Percentiles rank a stretch among this genome's conserved stretches.
Evolutionary conservation across 495 filamentous ascomycete genomes (phyloP).

Genomic region (Neurospora cerealis): DNA sequence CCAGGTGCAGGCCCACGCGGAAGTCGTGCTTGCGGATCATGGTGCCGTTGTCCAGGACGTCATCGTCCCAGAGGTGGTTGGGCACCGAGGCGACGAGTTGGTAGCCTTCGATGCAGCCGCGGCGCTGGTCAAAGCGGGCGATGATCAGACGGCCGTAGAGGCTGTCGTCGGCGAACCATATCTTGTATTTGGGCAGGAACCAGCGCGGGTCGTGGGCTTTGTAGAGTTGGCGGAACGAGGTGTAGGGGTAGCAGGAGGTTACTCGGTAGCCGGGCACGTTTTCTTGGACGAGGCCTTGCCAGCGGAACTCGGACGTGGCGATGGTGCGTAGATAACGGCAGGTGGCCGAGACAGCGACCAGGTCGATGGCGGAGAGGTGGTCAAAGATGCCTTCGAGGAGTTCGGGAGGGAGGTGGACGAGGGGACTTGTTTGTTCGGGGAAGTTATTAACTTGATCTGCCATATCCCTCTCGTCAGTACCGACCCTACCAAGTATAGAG

Average conservation of each 20-base stretch:
- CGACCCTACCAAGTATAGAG: neutral
- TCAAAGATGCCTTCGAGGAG: slow-evolving; percentile 51
- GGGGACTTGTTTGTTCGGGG: slow-evolving; percentile 1
- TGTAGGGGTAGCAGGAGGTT: slow-evolving; percentile 44
- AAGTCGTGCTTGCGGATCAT: slow-evolving; percentile 68
- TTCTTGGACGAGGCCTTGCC: slow-evolving; percentile 52
- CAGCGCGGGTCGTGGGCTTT: slow-evolving; percentile 67
- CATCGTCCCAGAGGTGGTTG: slow-evolving; percentile 5
- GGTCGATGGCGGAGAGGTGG: slow-evolving; percentile 48
- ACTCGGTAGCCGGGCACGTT: slow-evolving; percentile 49
- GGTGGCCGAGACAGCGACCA: slow-evolving; percentile 43
- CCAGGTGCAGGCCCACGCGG: slow-evolving; percentile 55
- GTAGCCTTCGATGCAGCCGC: slow-evolving; percentile 72
- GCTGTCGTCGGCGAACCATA: slow-evolving; percentile 79
- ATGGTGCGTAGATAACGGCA: slow-evolving; percentile 45
- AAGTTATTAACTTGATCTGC: neutral
- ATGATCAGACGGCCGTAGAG: slow-evolving; percentile 61
- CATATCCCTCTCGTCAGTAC: neutral
- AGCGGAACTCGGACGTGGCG: slow-evolving; percentile 47
- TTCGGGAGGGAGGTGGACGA: slow-evolving; percentile 51
- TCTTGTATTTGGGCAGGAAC: slow-evolving; percentile 68
- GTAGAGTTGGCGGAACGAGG: slow-evolving; percentile 59
- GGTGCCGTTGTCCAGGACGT: slow-evolving; percentile 43
- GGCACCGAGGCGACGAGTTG: slow-evolving; percentile 54
- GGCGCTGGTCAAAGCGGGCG: slow-evolving; percentile 57